Base-by-base conservation (phyloP, 768 basidiomycete genomes). In the Stropharia rugosoannulata region DNA sequence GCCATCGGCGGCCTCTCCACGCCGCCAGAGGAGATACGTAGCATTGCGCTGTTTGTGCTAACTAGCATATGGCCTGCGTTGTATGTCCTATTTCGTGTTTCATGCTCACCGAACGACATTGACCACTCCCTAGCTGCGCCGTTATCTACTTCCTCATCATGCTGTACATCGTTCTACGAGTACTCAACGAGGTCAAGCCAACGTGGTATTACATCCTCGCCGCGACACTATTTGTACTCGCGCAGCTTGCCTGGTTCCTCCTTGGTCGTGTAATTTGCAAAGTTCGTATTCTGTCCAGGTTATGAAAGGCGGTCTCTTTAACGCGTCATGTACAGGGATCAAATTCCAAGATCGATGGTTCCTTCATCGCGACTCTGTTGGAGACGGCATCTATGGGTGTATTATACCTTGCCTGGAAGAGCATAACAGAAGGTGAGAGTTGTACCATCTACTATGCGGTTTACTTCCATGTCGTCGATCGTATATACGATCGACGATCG, bases 201-300 rank as follows among this genome's bases (percentile, higher is more conserved):
- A 80, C 95, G 73, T 78, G 85, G 73, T 91, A 83, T 67, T 95
- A 91, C 73, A 66, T 85, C 55, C 78, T 87, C 32, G 80, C 90
- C 2, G 85, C 84, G n/a, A 64, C 86, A 36, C 73, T 94, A 15
- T 97, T 97, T 67, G 76, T 91, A 38, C 79, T 93, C 38, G 79
- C 81, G 45, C 94, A 96, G 73, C 79, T 93, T 19, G 89, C 84
- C 39, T 94, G 86, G 74, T 93, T 94, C 75, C 76, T 95, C 40
- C 75, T 97, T 13, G 84, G 79, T 37, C 81, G 86, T 61, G 82
- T 88, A 15, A 83, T 97, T 54, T 97, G 95, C 81, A 78, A 64
- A 51, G 78, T 79, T 29, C 13, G 75, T 67, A 4, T 41, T 47
- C 35, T 18, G 48, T 25, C 2, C 7, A 48, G 54, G 35, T 38